phyloP scores from a whole-genome alignment of 2,329 filamentous ascomycete species.

The Cladosporium sp. region DNA sequence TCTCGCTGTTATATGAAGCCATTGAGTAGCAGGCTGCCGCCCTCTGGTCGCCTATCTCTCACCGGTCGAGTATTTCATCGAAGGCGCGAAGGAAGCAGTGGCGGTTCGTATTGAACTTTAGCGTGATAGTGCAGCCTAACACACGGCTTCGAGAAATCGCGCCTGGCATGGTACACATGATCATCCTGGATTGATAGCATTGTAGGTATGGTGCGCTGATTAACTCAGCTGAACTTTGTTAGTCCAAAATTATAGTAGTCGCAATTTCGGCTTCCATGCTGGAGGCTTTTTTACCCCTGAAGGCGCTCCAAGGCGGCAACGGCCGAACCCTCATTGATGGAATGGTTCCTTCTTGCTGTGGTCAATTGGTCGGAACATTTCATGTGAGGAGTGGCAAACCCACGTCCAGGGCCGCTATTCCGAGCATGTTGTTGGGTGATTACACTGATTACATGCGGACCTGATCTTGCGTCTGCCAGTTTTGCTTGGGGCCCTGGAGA shows the following conservation, averaged over 20 bases:
- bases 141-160: too few relatives aligned
- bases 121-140: background rate
- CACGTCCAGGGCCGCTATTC: background rate
- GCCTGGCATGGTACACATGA: too few relatives aligned
- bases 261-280: conserved; percentile 12
- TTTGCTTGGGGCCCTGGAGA: too few relatives aligned
- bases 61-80: conserved; percentile 11
- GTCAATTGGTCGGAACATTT: background rate
- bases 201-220: background rate
- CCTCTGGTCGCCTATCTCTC: background rate
- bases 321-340: background rate
- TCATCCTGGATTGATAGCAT: too few relatives aligned
- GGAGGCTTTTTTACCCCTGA: conserved; percentile 6
- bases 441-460: background rate
- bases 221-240: background rate
- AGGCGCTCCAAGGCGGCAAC: conserved; percentile 3
- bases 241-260: background rate
- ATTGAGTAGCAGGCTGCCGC: background rate
- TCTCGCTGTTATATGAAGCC: conserved; percentile 1
- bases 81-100: conserved; percentile 7
- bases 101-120: conserved; percentile 5
- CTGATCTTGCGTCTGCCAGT: background rate
- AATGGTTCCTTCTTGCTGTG: background rate
- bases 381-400: background rate
- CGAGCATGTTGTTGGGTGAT: background rate